These are phyloP conservation scores for Agrocybe pediades DNA, from an alignment of 768 basidiomycete genomes.

Conservation along the genomic window DNA sequence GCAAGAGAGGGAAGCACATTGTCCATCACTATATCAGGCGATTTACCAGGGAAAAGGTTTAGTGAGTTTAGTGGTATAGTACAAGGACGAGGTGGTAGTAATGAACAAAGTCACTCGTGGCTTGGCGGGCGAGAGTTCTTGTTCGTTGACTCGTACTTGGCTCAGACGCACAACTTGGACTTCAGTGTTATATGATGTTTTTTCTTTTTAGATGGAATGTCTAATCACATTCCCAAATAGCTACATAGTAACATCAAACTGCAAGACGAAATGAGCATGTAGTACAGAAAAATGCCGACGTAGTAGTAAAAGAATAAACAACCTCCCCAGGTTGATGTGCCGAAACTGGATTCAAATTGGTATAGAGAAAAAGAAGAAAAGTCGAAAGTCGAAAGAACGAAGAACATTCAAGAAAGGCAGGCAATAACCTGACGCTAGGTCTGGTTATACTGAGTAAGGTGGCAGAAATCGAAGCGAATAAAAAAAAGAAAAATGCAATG, in stretches of 20 bases:
- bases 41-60: no score
- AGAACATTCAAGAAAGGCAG: constrained; percentile 10
- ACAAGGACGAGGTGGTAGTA: no score
- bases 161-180: no score
- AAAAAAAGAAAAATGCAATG: background rate
- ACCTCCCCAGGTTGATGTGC: constrained; percentile 26
- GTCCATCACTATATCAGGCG: no score
- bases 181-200: background rate
- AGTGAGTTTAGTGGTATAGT: no score
- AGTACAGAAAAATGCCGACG: constrained; percentile 2
- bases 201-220: constrained; percentile 11
- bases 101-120: no score
- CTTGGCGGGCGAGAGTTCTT: no score
- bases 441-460: background rate
- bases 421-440: constrained; percentile 9
- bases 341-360: constrained; percentile 15
- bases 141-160: no score
- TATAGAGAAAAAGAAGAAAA: constrained; percentile 10
- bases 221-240: constrained; percentile 9
- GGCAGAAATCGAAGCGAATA: background rate
- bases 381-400: constrained; percentile 1
- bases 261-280: background rate
- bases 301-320: constrained; percentile 9
- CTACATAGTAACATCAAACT: background rate
- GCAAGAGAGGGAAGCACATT: no score